These are phyloP conservation scores for Crithidia thermophila DNA, from an alignment of 208 protist genomes.

Conservation along the genomic window DNA sequence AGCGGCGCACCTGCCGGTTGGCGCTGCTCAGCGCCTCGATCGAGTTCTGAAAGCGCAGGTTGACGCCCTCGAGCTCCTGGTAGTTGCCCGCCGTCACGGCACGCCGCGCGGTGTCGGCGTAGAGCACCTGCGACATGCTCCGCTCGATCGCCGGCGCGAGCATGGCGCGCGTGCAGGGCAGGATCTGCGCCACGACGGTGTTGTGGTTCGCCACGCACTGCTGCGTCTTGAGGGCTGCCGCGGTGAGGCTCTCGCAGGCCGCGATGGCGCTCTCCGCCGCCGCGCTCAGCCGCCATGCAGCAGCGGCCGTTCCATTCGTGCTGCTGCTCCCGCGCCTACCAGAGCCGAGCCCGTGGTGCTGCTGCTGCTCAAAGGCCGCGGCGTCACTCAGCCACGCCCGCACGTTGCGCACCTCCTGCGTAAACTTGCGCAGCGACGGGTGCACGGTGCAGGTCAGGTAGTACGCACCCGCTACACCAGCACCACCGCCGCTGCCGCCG, in stretches of 20 bases:
- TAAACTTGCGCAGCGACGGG: slow-evolving; percentile 54
- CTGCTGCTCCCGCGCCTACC: background rate
- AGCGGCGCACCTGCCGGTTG: slow-evolving; percentile 85
- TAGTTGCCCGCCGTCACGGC: slow-evolving; percentile 68
- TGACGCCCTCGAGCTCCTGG: slow-evolving; percentile 83
- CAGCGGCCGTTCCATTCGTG: background rate
- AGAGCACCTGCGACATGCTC: slow-evolving; percentile 65
- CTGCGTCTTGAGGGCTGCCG: slow-evolving; percentile 59
- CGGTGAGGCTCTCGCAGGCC: slow-evolving; percentile 61
- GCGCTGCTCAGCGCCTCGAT: slow-evolving; percentile 81
- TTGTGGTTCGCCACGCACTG: slow-evolving; percentile 88
- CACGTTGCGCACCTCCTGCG: slow-evolving; percentile 72
- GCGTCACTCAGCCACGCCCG: slow-evolving; percentile 49
- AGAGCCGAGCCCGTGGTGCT: background rate
- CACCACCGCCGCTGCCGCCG: slow-evolving; percentile 1
- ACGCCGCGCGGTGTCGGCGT: slow-evolving; percentile 42
- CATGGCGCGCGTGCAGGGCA: slow-evolving; percentile 78
- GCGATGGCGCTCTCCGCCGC: slow-evolving; percentile 48
- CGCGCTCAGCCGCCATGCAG: slow-evolving; percentile 37
- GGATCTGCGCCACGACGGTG: slow-evolving; percentile 72
- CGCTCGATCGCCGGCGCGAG: slow-evolving; percentile 57
- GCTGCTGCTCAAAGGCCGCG: slow-evolving; percentile 11
- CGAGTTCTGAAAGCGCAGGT: slow-evolving; percentile 84
- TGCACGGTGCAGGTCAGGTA: slow-evolving; percentile 67
- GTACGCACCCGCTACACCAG: slow-evolving; percentile 6